A percentile compares a stretch with the other conserved stretches of the same genome.
Conservation (phyloP, 2,329 filamentous ascomycete genomes). For the Zalaria sp. region DNA sequence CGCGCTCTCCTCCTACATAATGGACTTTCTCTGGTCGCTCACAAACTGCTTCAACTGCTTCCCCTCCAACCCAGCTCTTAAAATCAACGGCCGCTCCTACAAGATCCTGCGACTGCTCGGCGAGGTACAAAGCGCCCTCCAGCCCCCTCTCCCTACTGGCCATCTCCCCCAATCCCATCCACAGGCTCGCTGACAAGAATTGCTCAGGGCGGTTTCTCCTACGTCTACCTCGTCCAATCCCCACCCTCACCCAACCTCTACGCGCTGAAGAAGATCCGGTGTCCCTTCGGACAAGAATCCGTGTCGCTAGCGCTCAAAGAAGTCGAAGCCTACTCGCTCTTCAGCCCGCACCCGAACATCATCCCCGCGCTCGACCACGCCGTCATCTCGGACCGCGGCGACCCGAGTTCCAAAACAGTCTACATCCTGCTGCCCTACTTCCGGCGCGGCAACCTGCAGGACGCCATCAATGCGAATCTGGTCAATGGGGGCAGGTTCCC, state of each 20-base stretch:
- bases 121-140: slow-evolving; percentile 46
- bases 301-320: slow-evolving; percentile 91
- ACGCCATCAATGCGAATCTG: slow-evolving; percentile 95
- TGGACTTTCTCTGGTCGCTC: slow-evolving; percentile 81
- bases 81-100: slow-evolving; percentile 89
- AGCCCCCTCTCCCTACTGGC: neutral
- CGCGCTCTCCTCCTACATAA: slow-evolving; percentile 43
- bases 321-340: slow-evolving; percentile 90
- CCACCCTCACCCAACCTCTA: slow-evolving; percentile 70
- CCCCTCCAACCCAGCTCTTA: slow-evolving; percentile 81
- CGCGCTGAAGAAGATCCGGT: slow-evolving; percentile 96
- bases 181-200: neutral
- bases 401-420: slow-evolving; percentile 71
- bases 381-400: slow-evolving; percentile 55
- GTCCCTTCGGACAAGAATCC: slow-evolving; percentile 92
- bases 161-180: neutral
- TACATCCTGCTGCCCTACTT: slow-evolving; percentile 97
- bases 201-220: slow-evolving; percentile 84
- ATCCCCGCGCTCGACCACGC: slow-evolving; percentile 75
- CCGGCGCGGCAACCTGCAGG: slow-evolving; percentile 84
- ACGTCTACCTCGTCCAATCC: slow-evolving; percentile 97
- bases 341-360: slow-evolving; percentile 69
- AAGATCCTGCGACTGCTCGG: slow-evolving; percentile 89
- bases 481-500: slow-evolving; percentile 90
- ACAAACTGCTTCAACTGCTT: slow-evolving; percentile 96